phyloP scores from a whole-genome alignment of 1,139 yeast species.

The Meyerozyma elateridarum region DNA sequence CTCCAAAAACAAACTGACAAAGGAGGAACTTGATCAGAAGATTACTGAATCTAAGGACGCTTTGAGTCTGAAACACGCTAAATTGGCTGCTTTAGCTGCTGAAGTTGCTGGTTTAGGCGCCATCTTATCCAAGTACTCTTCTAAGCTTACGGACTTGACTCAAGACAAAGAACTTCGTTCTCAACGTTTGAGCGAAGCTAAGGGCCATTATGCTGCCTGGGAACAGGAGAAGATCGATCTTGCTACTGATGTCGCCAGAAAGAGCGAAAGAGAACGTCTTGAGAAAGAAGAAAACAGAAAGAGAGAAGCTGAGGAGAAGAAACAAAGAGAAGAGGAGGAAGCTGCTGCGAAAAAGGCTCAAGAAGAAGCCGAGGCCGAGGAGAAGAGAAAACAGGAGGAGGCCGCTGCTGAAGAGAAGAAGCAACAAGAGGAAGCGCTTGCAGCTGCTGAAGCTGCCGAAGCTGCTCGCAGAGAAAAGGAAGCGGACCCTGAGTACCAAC shows the following conservation, averaged over 20 bases:
- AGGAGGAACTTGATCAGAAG: slow-evolving; percentile 38
- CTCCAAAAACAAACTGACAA: slow-evolving; percentile 30
- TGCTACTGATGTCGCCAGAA: slow-evolving; percentile 12
- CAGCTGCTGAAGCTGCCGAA: slow-evolving; percentile 11
- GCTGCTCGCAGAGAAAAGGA: slow-evolving; percentile 10
- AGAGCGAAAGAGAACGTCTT: slow-evolving; percentile 11
- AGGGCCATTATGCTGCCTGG: slow-evolving; percentile 38
- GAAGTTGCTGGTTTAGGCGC: slow-evolving; percentile 44
- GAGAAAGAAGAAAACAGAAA: slow-evolving; percentile 22
- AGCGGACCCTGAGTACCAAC: slow-evolving; percentile 7
- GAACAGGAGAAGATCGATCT: slow-evolving; percentile 21
- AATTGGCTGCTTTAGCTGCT: slow-evolving; percentile 34
- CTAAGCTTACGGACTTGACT: slow-evolving; percentile 37
- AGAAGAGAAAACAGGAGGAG: slow-evolving; percentile 7
- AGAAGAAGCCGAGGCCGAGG: slow-evolving; percentile 15
- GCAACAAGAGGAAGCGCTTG: slow-evolving; percentile 2
- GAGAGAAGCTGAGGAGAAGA: slow-evolving; percentile 24
- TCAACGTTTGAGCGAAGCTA: slow-evolving; percentile 39
- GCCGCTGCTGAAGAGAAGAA: slow-evolving; percentile 4
- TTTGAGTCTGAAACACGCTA: slow-evolving; percentile 31
- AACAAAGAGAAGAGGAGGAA: slow-evolving; percentile 25
- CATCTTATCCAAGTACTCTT: slow-evolving; percentile 41
- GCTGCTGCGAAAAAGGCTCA: slow-evolving; percentile 26
- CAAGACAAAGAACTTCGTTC: slow-evolving; percentile 36
- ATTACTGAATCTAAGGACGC: slow-evolving; percentile 31